Base-by-base conservation (phyloP, 139 green algal genomes). In the Micractinium sp. region DNA sequence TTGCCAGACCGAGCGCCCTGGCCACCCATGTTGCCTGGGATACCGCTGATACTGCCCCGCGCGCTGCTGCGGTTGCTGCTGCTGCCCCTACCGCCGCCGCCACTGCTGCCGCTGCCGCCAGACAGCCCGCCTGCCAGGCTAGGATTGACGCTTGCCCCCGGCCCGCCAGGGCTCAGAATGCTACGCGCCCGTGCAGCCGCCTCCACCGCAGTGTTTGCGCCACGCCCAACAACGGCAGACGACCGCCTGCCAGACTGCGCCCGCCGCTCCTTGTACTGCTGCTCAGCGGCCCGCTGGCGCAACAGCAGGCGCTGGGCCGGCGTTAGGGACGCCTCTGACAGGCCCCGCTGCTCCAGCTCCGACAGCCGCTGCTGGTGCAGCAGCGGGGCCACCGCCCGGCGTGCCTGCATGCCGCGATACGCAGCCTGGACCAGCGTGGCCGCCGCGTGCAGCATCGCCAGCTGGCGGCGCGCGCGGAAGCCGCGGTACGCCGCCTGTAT, bases 171-270 rank as follows among this genome's bases (percentile, higher is more conserved):
- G 14, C n/a, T 22, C 33, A 80, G 12, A 15, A 53, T 33, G 16
- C 39, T 31, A 23, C 77, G 39, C 7, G 23, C 15, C 3, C 77
- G 36, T 33, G 77, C 77, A 9, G 39, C 39, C 38, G 77, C 77
- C 77, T 82, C 77, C 39, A 82, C 77, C 4, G 77, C 77, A 23
- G 77, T 82, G 77, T 82, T 82, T 38, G 77, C 77, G 25, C 36
- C 75, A 25, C 75, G 14, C 18, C 35, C 67, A 14, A 31, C 67
- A 16, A 22, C 67, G 14, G 25, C 67, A 75, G 67, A 75, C 23
- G 67, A 75, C 67, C 67, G 29, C 23, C 67, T 33, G 67, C 25
- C 35, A 29, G 75, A 23, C 36, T 56, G 38, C 35, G 75, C 75
- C 75, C 14, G 77, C 39, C 77, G 77, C 25, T 63, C 71, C 3